phyloP scores from a whole-genome alignment of 257 asterid species.

The Plectranthus barbatus region DNA sequence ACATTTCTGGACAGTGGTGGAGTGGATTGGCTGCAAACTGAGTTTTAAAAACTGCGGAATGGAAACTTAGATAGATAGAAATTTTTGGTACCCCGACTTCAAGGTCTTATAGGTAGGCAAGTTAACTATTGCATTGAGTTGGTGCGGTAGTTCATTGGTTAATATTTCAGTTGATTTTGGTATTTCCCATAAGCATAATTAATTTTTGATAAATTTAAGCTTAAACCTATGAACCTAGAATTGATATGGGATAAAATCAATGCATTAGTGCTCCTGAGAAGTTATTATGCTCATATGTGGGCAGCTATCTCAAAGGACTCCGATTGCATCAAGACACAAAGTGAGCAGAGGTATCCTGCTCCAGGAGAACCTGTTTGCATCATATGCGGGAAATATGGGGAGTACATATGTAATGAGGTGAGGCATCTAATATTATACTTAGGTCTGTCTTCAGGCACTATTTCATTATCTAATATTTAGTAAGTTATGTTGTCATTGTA shows the following conservation, averaged over 20 bases:
- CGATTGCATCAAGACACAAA: conserved; percentile 44
- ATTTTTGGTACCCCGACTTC: background rate
- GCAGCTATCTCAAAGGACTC: conserved; percentile 20
- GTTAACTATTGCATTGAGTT: background rate
- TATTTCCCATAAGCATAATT: background rate
- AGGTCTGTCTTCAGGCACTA: background rate
- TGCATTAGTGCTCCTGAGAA: background rate
- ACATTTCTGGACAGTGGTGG: background rate
- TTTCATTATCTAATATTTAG: background rate
- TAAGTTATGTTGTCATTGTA: conserved; percentile 20
- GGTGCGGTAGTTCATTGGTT: background rate
- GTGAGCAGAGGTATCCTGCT: conserved; percentile 69
- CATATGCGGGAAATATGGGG: conserved; percentile 81
- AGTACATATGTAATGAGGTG: conserved; percentile 83
- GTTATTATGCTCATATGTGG: background rate
- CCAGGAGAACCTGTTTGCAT: conserved; percentile 81
- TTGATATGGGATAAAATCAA: background rate
- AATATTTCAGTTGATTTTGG: background rate
- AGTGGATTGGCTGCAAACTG: background rate
- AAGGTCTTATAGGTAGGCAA: background rate
- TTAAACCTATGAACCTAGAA: background rate
- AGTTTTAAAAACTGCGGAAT: background rate
- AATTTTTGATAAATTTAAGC: background rate
- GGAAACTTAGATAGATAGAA: background rate
- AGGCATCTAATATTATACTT: conserved; percentile 10